Evolutionary conservation across 345 rosid species (phyloP), one percentile per base, ranked within the genome.

Genomic region (Pseudoturritis turrita): DNA sequence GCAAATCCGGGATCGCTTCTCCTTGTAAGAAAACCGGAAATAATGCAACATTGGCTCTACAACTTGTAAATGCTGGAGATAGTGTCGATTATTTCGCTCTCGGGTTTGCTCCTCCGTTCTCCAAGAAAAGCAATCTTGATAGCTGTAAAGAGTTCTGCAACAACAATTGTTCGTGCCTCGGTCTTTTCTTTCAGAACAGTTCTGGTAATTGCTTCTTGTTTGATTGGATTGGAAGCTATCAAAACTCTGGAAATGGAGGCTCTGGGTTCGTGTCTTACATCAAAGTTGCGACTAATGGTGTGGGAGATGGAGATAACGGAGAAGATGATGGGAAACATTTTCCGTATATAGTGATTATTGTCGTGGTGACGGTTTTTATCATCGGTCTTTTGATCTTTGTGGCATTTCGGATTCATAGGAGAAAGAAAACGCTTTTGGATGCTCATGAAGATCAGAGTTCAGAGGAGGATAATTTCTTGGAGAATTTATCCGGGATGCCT

Each of bases 391-490:
- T 89, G 41, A 70, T 89, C 36, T 91, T 63, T 75, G 73, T 56
- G 22, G 87, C 90, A 9, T 75, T 51, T 55, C 66, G 82, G 44
- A 85, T 80, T 75, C 62, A 74, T 76, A 80, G 26, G 84, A 82
- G 51, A 33, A 82, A 70, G 80, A 82, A 72, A 7, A 78, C 55
- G 22, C 2, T 49, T 23, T 84, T 72, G 26, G 87, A 82, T 59
- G 78, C 77, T 70, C 79, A 71, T 40, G 77, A 65, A 2, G 88
- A 51, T 66, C 50, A 72, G 13, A 61, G 80, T 39, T 85, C 92
- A 15, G 99, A 92, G 65, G 96, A 95, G 37, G 98, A 89, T 57
- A 85, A 85, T 53, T 89, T 95, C 80, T 54, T 92, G 74, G 91
- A 79, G 77, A 63, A 11, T 69, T 78, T 95, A 54, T 78, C 98